Evolutionary conservation across 148 eudicot genomes (phyloP), one percentile per base, ranked within the genome.

Genomic region (Nepenthes mirabilis): DNA sequence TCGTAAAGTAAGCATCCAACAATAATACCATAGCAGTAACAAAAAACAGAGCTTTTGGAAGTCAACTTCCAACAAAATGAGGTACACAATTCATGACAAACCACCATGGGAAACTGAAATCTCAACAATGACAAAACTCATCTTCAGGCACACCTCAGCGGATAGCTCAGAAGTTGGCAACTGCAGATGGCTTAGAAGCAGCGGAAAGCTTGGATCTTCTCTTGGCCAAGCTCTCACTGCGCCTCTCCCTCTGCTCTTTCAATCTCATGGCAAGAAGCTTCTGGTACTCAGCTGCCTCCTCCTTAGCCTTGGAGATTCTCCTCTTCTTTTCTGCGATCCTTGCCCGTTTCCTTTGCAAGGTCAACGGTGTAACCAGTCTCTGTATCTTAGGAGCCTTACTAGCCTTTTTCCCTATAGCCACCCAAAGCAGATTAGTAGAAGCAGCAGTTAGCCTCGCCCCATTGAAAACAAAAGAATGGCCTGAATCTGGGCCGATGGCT

Each of bases 381-480:
- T 88, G 96, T 40, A 88, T 88, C 71, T 88, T 88, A 1, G 95
- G 95, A 37, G 95, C 95, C 72, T 88, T 88, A 81, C 95, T 88
- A 43, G 74, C 73, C 10, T 70, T 81, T 73, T 88, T 88, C 54
- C 96, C 96, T 88, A 72, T 48, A 1, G 33, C 14, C n/a, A 49
- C 2, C 11, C 12, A 11, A 49, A 49, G n/a, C 6, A 49, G n/a
- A 49, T 49, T n/a, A 49, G 14, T 12, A 49, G 0, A 10, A 10
- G 11, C 52, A 10, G 34, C 40, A 61, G 40, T 0, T 13, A 7
- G 13, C 9, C 36, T 45, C 48, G 1, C 11, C 11, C 48, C 23
- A 23, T 23, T 23, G 23, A 23, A 23, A 23, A 23, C 23, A 23
- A 23, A 23, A 23, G 23, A 23, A 23, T 23, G 23, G 23, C 23